Percentiles rank a stretch among this genome's conserved stretches.
Evolutionary conservation across 305 asterid species (phyloP).

Genomic region (Solanum hybrid): DNA sequence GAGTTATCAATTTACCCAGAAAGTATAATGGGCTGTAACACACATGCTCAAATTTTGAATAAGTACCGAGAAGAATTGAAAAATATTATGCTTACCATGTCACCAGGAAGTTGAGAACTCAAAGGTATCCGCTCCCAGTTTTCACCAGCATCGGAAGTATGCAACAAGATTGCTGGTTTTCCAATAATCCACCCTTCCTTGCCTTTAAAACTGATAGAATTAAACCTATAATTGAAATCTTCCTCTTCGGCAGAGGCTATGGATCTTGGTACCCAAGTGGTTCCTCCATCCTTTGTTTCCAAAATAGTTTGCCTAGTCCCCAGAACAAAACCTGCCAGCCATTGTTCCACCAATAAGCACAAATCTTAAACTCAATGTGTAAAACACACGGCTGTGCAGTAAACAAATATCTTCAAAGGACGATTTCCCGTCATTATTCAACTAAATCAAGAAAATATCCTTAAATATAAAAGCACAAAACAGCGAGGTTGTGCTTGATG

Average conservation of each 20-base stretch:
- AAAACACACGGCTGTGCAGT: neutral
- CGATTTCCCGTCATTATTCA: neutral
- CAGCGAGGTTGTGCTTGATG: neutral
- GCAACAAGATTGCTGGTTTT: slow-evolving; percentile 76
- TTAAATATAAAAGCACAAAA: neutral
- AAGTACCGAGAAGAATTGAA: neutral
- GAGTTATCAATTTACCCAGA: neutral
- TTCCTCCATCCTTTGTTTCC: slow-evolving; percentile 97
- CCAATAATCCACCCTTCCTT: slow-evolving; percentile 98
- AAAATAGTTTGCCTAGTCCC: slow-evolving; percentile 91
- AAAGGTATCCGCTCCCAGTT: slow-evolving; percentile 50
- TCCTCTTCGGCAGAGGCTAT: slow-evolving; percentile 92
- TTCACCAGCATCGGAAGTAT: slow-evolving; percentile 57
- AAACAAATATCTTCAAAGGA: neutral
- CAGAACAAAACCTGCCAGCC: slow-evolving; percentile 57
- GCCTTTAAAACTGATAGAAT: slow-evolving; percentile 85
- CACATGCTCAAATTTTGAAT: neutral
- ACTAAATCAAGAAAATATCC: neutral
- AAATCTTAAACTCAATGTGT: neutral
- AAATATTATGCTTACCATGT: slow-evolving; percentile 29
- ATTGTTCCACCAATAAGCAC: neutral
- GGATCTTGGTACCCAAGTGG: slow-evolving; percentile 75
- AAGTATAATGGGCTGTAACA: neutral
- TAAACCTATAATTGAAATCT: slow-evolving; percentile 87
- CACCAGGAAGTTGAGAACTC: slow-evolving; percentile 63